Conservation (phyloP, 2,329 filamentous ascomycete species). For the Talaromyces atroroseus region DNA sequence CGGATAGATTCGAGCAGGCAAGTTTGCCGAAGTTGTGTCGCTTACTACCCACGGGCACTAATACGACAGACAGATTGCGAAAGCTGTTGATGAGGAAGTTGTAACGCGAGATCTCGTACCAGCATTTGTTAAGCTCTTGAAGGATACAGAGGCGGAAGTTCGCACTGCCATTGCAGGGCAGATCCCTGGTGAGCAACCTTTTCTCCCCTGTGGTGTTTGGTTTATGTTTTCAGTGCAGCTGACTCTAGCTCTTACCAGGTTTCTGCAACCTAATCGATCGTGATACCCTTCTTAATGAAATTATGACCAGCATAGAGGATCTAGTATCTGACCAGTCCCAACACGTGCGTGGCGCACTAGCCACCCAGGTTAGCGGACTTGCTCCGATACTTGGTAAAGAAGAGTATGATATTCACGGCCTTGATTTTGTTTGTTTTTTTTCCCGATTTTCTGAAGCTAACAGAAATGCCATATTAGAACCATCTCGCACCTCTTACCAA, state of each 20-base stretch:
- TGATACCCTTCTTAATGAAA: constrained; percentile 82
- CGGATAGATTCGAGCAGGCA: constrained; percentile 93
- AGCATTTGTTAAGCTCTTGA: constrained; percentile 93
- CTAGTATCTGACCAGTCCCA: constrained; percentile 94
- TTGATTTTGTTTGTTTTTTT: no score
- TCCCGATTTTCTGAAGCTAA: background rate
- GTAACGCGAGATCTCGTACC: constrained; percentile 90
- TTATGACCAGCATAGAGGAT: constrained; percentile 94
- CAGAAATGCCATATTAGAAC: constrained; percentile 54
- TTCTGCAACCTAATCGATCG: constrained; percentile 90
- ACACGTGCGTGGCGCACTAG: constrained; percentile 90
- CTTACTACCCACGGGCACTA: background rate
- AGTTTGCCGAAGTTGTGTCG: background rate
- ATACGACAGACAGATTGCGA: constrained; percentile 67
- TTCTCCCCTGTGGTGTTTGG: background rate
- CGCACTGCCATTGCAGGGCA: constrained; percentile 95
- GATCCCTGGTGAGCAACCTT: constrained; percentile 64
- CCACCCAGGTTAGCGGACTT: constrained; percentile 93
- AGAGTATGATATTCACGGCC: constrained; percentile 58
- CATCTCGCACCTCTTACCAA: constrained; percentile 90
- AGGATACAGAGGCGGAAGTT: constrained; percentile 96
- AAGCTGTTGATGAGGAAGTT: constrained; percentile 96
- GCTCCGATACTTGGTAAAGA: constrained; percentile 97
- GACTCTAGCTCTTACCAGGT: constrained; percentile 45
- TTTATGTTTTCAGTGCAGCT: constrained; percentile 12